Base-by-base conservation (phyloP, 441 rosid species). In the Aquilaria agallochum region DNA sequence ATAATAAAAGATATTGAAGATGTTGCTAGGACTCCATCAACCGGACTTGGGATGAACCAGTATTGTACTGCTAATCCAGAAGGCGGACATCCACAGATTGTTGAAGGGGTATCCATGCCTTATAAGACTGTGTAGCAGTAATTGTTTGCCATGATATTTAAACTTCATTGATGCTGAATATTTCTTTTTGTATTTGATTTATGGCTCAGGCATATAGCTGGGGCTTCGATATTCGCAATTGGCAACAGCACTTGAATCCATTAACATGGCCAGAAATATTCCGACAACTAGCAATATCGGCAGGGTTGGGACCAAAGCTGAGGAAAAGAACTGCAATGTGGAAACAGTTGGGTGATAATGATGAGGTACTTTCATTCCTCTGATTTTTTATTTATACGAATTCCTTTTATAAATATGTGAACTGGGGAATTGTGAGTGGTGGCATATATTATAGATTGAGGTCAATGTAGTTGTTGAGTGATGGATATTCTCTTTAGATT, bases 191-290 rank as follows among this genome's bases (percentile, higher is more conserved):
- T 68, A 59, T 65, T 70, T 62, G 36, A n/a, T 67, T 65, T 69
- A 51, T 67, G 50, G 36, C 42, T 64, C 76, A 96, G 99, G 98
- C 98, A 33, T 93, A 96, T 81, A 68, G 79, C 56, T 96, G 99
- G 99, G 99, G 99, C 58, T 96, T 96, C 74, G 98, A 96, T 75
- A 86, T 96, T 59, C 86, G 85, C 68, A 86, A 83, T 73, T 96
- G 99, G 99, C 96, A 93, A 73, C 83, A 63, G 60, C 92, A 86
- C 80, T 77, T 96, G 76, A 89, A 82, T 71, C 86, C 86, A 68
- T 50, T 91, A 62, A 90, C 98, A 20, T 96, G 99, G 99, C 98
- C 98, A 62, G 99, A 96, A 77, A 77, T 96, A 70, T 75, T 92
- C 59, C 94, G 99, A 64, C 98, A 95, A 50, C 68, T 95, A 68